Conservation (phyloP, 495 filamentous ascomycete species). For the Xylaria flabelliformis region DNA sequence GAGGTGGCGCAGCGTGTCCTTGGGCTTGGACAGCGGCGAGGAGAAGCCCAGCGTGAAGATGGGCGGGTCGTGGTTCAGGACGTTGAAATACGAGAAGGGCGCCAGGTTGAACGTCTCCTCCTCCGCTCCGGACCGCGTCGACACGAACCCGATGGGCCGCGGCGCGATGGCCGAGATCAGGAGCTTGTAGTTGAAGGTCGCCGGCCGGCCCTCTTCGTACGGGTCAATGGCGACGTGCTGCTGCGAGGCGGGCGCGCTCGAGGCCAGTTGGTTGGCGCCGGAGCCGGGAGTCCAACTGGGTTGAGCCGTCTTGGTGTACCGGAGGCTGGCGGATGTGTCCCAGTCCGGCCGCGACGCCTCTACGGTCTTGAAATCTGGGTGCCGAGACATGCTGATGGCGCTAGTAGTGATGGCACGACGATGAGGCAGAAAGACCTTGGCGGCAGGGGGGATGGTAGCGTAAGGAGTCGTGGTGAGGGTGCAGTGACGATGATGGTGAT, state of each 20-base stretch:
- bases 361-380: constrained; percentile 77
- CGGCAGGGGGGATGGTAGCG: not conserved
- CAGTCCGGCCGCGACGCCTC: constrained; percentile 78
- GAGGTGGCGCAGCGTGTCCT: constrained; percentile 82
- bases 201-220: constrained; percentile 70
- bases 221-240: constrained; percentile 83
- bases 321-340: constrained; percentile 57
- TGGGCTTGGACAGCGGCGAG: constrained; percentile 58
- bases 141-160: constrained; percentile 70
- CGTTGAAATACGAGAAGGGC: constrained; percentile 83
- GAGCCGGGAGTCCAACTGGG: constrained; percentile 81
- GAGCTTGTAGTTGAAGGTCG: constrained; percentile 86
- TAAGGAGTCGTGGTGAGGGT: not conserved
- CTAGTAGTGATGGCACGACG: constrained; percentile 14
- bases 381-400: constrained; percentile 53
- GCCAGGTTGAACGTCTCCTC: constrained; percentile 70
- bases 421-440: not conserved
- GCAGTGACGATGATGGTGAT: not conserved
- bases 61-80: constrained; percentile 89
- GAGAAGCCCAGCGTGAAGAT: constrained; percentile 83
- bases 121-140: constrained; percentile 45
- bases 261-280: constrained; percentile 65
- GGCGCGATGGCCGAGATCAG: constrained; percentile 88
- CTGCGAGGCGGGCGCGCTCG: constrained; percentile 58
- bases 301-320: constrained; percentile 71